Evolutionary conservation across 768 basidiomycete genomes (phyloP), one percentile per base, ranked within the genome.

Genomic region (Cytidiella melzeri): DNA sequence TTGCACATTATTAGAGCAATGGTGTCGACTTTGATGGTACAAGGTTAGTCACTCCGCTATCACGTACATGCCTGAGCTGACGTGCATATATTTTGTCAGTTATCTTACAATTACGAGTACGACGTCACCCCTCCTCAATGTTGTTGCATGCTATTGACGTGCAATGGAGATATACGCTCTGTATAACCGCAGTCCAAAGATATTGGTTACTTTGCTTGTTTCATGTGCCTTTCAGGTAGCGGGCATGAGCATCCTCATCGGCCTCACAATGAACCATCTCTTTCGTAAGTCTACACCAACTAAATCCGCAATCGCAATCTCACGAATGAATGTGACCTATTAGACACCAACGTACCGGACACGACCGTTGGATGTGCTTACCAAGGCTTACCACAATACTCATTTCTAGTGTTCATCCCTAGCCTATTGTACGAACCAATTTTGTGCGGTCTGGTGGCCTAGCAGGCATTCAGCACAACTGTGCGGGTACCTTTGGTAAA

Each of bases 331-430:
- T n/a, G n/a, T n/a, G n/a, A n/a, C n/a, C 19, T 3, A 5, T 36
- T 23, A 46, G 43, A 27, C 23, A 21, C 36, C 4, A 27, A 27
- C 3, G 37, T 46, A 27, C 12, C 36, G 4, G n/a, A 27, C 6
- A 46, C 45, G 4, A 23, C 12, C 6, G 24, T 47, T 1, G 62
- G 61, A 10, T 63, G 62, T 44, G 47, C 45, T 13, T 62, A 60
- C 41, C 41, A 50, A n/a, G 57, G 53, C 3, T 41, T 62, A 12
- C 41, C 57, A 11, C 47, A 50, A 0, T 25, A 60, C 36, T 56
- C 62, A 1, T 54, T 61, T 2, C 46, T 60, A 1, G 60, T 63
- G 45, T 63, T 61, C 59, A 51, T 56, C 4, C 61, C 62, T 34
- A 59, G 54, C 3, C 45, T 63, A 5, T 41, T 62, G n/a, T 52